Percentiles rank a stretch among this genome's conserved stretches.
Evolutionary conservation across 805 yeast genomes (phyloP).

Genomic region (Myxozyma geophila): DNA sequence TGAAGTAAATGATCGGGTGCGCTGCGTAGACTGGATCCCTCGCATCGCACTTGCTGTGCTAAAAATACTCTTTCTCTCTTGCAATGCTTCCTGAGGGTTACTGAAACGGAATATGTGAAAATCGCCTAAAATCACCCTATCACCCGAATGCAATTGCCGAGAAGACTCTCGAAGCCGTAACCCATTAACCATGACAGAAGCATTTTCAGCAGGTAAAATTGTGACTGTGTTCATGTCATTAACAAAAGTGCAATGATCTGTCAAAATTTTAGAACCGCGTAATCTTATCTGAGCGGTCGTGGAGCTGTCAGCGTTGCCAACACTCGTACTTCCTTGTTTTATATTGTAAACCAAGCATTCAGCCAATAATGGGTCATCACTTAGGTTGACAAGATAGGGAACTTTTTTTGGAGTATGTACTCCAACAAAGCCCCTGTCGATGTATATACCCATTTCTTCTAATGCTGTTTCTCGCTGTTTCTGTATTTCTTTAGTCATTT

Average conservation of each 20-base stretch:
- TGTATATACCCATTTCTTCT: conserved; percentile 41
- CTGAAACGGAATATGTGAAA: conserved; percentile 40
- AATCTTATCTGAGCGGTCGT: conserved; percentile 38
- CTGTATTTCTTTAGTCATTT: conserved; percentile 37
- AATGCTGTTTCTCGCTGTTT: conserved; percentile 39
- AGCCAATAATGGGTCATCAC: conserved; percentile 40
- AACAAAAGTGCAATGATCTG: conserved; percentile 37
- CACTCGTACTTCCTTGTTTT: conserved; percentile 38
- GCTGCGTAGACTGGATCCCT: neutral
- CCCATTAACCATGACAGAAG: conserved; percentile 39
- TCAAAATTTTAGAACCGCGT: conserved; percentile 36
- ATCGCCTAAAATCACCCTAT: conserved; percentile 39
- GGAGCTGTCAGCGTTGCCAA: conserved; percentile 38
- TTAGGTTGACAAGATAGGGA: conserved; percentile 41
- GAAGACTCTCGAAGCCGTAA: conserved; percentile 19
- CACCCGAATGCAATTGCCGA: conserved; percentile 38
- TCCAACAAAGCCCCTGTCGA: conserved; percentile 39
- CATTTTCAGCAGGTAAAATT: conserved; percentile 31
- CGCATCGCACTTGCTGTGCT: neutral
- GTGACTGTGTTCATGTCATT: conserved; percentile 34
- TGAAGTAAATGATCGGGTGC: conserved; percentile 6
- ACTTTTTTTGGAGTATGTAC: conserved; percentile 40
- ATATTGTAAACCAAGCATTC: conserved; percentile 42
- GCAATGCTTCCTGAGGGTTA: conserved; percentile 34
- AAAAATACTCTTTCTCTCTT: conserved; percentile 11